These are phyloP conservation scores for Nothophoma quercina DNA, from an alignment of 2,329 filamentous ascomycete genomes.

Conservation along the genomic window DNA sequence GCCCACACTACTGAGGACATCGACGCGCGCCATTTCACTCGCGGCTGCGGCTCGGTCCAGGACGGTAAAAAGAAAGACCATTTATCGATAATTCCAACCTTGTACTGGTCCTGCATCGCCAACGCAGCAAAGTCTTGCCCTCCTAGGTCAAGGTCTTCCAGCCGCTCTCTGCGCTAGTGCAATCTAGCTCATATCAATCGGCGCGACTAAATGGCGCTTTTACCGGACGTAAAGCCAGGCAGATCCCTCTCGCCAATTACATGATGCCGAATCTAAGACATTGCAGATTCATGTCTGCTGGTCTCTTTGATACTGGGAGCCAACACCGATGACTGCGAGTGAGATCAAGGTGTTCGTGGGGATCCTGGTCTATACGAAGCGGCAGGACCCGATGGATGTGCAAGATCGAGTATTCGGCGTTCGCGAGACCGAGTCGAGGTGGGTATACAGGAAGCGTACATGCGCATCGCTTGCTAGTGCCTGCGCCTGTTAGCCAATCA, in stretches of 20 bases:
- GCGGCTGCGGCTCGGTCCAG: slow-evolving; percentile 19
- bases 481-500: slow-evolving; percentile 8
- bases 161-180: slow-evolving; percentile 2
- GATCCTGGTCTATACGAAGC: background rate
- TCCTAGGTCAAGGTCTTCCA: slow-evolving; percentile 4
- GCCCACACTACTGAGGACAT: slow-evolving; percentile 3
- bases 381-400: slow-evolving; percentile 8
- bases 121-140: slow-evolving; percentile 15
- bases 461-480: slow-evolving; percentile 11
- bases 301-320: too few species aligned
- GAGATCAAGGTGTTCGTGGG: background rate
- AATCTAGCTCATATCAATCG: slow-evolving; percentile 2
- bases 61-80: slow-evolving; percentile 10
- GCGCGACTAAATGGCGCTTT: slow-evolving; percentile 8
- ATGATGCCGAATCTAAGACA: background rate
- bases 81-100: slow-evolving; percentile 8
- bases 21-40: slow-evolving; percentile 3
- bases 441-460: slow-evolving; percentile 5
- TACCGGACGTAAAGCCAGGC: background rate
- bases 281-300: too few species aligned
- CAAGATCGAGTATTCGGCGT: slow-evolving; percentile 11
- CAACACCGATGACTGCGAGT: background rate
- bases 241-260: background rate
- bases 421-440: slow-evolving; percentile 3
- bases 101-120: slow-evolving; percentile 13